Base-by-base conservation (phyloP, 768 basidiomycete genomes). In the Leucocoprinus leucothites region DNA sequence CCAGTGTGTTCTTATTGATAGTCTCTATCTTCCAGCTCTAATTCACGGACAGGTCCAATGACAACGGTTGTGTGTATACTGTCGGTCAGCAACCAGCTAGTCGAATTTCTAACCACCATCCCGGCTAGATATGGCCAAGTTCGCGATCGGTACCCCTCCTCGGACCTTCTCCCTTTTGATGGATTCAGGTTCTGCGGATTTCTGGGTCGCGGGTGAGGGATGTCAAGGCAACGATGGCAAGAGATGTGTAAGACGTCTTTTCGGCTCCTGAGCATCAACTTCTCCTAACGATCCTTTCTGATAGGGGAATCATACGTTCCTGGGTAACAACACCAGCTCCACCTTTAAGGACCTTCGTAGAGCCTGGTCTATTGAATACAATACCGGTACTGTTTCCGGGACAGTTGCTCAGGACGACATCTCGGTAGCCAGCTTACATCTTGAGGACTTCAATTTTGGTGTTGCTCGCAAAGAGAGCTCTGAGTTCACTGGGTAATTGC, bases 181-280 rank as follows among this genome's bases (percentile, higher is more conserved):
- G 71, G 85, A 86, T 64, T 78, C 80, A 1, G 85, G 86, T 21
- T 83, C 82, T 3, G 78, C 82, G 0, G 85, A 87, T 64, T 71
- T 82, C 51, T 85, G 84, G 82, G 80, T 82, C 25, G 73, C 71
- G 2, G 69, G 74, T 16, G 79, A 81, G 57, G 65, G 64, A 18
- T 84, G 82, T 56, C 66, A 65, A 18, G 65, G 66, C 19, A 60
- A 67, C 25, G 60, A 61, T 18, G 70, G 68, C 8, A 64, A 65
- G 35, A 59, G 56, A 31, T 69, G 69, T 51, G 69, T 70, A 59
- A 61, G 68, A 58, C 13, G 19, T 41, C 19, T 19, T 24, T 34
- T 34, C 26, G 13, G n/a, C n/a, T n/a, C 1, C 1, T 41, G n/a
- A 16, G 14, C 18, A 21, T 11, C n/a, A n/a, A n/a, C n/a, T n/a